Evolutionary conservation across 2,329 filamentous ascomycete genomes (phyloP), one percentile per base, ranked within the genome.

Genomic region (Fonsecaea pugnacius): DNA sequence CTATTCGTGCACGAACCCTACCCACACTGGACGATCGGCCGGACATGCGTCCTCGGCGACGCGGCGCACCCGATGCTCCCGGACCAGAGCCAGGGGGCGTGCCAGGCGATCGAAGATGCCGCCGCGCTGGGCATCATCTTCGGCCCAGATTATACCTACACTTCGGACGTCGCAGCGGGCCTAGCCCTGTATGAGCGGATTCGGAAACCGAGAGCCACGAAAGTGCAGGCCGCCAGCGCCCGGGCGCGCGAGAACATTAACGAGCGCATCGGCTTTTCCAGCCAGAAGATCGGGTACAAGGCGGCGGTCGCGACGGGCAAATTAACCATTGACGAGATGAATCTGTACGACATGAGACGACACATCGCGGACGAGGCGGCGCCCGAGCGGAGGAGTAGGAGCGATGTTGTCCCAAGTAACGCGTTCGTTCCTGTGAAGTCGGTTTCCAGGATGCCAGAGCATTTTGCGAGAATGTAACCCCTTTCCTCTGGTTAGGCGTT

Each of bases 291-390:
- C 21, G 58, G 80, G 0, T 89, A 89, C 75, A 85, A 85, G 71
- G 87, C 89, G 0, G 82, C 85, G 66, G 83, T 88, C 58, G 82
- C 86, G 69, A 83, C 78, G 67, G 81, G 84, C 46, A 87, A 87
- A 65, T 71, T 89, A 24, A 89, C 87, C 0, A 88, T 89, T 56
- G 86, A 89, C 66, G 87, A 90, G 73, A 89, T 89, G 86, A 89
- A 89, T 63, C 78, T 79, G 79, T 62, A 62, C 35, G 60, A 57
- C 14, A 62, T 62, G 60, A 40, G 40, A 21, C 27, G 40, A 16
- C 40, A 62, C 10, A 46, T 62, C 35, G 62, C 55, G 10, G 36
- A 48, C 8, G 43, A 52, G 46, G 57, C 57, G 33, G 57, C 57
- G n/a, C 43, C 33, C 4, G 43, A 59, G 46, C 21, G 43, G 6